Evolutionary conservation across 768 basidiomycete species (phyloP).

Genomic region (Hydnomerulius pinastri): DNA sequence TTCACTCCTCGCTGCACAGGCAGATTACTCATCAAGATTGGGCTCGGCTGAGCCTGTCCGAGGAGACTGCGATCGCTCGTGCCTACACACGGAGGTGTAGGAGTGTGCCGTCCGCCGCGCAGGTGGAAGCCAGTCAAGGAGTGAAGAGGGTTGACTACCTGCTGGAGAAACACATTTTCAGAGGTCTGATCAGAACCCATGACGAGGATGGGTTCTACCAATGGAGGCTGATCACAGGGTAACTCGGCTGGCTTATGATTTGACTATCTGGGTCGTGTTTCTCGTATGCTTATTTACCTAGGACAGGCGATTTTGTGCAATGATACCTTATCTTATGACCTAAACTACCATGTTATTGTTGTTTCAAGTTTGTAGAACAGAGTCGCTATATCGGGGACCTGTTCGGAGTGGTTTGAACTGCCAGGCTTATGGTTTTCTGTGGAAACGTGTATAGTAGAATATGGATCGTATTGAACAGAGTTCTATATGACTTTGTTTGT

Average conservation of each 20-base stretch:
- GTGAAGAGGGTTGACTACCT: slow-evolving; percentile 44
- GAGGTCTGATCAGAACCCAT: slow-evolving; percentile 34
- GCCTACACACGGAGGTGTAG: slow-evolving; percentile 39
- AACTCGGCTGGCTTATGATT: neutral
- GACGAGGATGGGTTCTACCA: slow-evolving; percentile 33
- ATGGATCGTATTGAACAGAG: too few relatives aligned
- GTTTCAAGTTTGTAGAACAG: too few relatives aligned
- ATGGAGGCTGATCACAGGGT: slow-evolving; percentile 30
- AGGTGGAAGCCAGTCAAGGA: slow-evolving; percentile 37
- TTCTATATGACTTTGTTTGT: too few relatives aligned
- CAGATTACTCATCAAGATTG: slow-evolving; percentile 39
- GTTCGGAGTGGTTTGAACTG: too few relatives aligned
- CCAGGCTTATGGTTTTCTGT: too few relatives aligned
- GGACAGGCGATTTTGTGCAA: neutral
- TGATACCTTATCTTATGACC: neutral
- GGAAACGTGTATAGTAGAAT: too few relatives aligned
- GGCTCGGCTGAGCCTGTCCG: slow-evolving; percentile 27
- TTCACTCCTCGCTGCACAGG: slow-evolving; percentile 50
- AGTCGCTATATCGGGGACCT: too few relatives aligned
- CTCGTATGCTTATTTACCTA: neutral
- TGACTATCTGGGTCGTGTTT: neutral
- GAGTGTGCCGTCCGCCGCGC: slow-evolving; percentile 30
- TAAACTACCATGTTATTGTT: neutral
- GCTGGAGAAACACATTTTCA: slow-evolving; percentile 35
- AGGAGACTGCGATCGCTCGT: slow-evolving; percentile 34